Base-by-base conservation (phyloP, 2,329 filamentous ascomycete species). In the Diaporthe sp. region DNA sequence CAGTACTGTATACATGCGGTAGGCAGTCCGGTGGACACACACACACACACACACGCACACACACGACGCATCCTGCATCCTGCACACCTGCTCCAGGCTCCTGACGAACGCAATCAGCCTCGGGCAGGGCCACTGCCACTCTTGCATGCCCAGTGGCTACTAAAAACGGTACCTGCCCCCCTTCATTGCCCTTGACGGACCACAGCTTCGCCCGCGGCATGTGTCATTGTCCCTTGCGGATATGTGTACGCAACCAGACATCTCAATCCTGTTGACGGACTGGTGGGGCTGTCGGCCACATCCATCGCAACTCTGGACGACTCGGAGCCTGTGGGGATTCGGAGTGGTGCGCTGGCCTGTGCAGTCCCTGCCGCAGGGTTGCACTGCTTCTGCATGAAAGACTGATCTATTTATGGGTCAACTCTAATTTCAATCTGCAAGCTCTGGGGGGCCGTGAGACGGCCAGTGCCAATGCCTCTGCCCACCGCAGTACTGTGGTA, bases 341-440 rank as follows among this genome's bases (percentile, higher is more conserved):
- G 65, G 65, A 28, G 65, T 55, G 65, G 65, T 61, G 39, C 68
- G n/a, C 25, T 73, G 70, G 53, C 39, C 74, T 60, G 74, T 75
- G 70, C 74, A 61, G 47, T 15, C 74, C 70, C 71, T 75, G 74
- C 70, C 60, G 65, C 70, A 73, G 60, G 28, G 74, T 73, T 73
- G 57, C 70, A 75, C 42, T 60, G 70, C 74, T 67, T 61, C 74
- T 72, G 74, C 74, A 75, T 75, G 61, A 75, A 57, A 60, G 57
- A 55, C n/a, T 63, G 61, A 47, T 47, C 74, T 75, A 75, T 75
- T 75, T 75, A 73, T 75, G 74, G 74, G 74, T 68, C 70, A 72
- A 73, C 74, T 68, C 60, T 75, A 75, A 75, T 75, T 68, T 75
- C 74, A 53, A 58, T 73, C 74, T 75, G 74, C 70, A 73, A 68